Evolutionary conservation across 768 basidiomycete genomes (phyloP).

Genomic region (Calocera cornea): DNA sequence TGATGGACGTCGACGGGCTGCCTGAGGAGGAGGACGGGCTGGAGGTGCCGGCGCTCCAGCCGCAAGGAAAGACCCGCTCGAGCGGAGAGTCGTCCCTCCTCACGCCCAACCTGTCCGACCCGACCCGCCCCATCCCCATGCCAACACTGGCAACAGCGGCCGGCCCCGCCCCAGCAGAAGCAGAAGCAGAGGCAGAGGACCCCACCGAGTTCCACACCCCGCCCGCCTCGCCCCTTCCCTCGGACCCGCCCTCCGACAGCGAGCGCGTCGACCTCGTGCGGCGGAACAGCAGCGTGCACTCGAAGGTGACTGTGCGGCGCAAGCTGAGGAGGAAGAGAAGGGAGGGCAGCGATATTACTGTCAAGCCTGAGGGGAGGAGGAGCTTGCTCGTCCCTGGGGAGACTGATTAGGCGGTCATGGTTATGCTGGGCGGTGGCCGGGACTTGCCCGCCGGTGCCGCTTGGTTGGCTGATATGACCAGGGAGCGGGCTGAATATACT

Average conservation of each 20-base stretch:
- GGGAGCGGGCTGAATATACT: too few relatives aligned
- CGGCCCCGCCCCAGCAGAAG: not conserved
- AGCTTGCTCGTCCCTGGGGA: not conserved
- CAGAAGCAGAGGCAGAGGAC: not conserved
- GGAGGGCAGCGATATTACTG: constrained; percentile 1
- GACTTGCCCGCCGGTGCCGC: too few relatives aligned
- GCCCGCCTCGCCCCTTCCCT: not conserved
- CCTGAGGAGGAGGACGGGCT: not conserved
- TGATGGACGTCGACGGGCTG: not conserved
- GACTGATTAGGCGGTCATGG: too few relatives aligned
- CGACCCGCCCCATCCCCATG: not conserved
- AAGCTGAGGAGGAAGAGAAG: not conserved
- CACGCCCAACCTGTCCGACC: not conserved
- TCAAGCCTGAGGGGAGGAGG: not conserved
- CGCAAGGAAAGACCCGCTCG: not conserved
- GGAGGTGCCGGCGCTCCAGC: not conserved
- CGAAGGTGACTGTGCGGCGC: not conserved
- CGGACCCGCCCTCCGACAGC: not conserved
- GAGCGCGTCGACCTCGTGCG: not conserved
- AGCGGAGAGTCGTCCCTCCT: not conserved
- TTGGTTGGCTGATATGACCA: too few relatives aligned
- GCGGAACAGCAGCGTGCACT: not conserved
- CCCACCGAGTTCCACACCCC: not conserved
- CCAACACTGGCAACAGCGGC: not conserved
- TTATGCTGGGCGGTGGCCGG: too few relatives aligned